Conservation (phyloP, 164 flowering plant genomes). For the Malania oleifera region DNA sequence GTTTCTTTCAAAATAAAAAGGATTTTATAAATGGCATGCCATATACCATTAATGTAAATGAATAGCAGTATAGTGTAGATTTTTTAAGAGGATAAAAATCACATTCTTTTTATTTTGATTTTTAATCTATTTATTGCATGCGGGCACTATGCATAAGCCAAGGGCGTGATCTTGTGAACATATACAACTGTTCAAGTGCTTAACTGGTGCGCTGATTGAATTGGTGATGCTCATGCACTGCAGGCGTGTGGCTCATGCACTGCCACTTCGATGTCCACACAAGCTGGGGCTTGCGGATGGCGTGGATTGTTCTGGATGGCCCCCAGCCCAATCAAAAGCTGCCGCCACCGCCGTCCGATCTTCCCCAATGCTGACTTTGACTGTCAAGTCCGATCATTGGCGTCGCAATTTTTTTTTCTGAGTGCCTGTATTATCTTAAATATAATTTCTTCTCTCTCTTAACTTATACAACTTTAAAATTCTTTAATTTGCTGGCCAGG, state of each 20-base stretch:
- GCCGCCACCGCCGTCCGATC: constrained; percentile 56
- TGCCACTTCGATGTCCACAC: constrained; percentile 55
- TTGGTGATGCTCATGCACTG: not conserved
- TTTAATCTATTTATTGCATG: too few species aligned
- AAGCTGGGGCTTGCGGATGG: constrained; percentile 66
- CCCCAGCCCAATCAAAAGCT: constrained; percentile 38
- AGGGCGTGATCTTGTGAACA: too few species aligned
- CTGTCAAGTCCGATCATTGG: not conserved
- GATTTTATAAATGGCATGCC: too few species aligned
- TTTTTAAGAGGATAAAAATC: too few species aligned
- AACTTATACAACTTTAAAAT: not conserved
- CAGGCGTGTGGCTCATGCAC: constrained; percentile 72
- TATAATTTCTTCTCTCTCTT: constrained; percentile 3
- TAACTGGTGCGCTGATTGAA: too few species aligned
- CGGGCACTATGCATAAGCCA: too few species aligned
- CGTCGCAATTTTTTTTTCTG: not conserved
- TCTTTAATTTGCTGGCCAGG: too few species aligned
- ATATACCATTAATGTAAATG: too few species aligned
- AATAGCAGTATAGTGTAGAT: too few species aligned
- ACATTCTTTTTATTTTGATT: too few species aligned
- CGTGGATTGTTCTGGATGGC: constrained; percentile 49
- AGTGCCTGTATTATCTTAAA: not conserved
- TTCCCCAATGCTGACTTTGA: constrained; percentile 47
- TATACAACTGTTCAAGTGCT: too few species aligned
- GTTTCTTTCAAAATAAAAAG: too few species aligned